Evolutionary conservation across 805 yeast genomes (phyloP).

Genomic region (Candida easanensis): DNA sequence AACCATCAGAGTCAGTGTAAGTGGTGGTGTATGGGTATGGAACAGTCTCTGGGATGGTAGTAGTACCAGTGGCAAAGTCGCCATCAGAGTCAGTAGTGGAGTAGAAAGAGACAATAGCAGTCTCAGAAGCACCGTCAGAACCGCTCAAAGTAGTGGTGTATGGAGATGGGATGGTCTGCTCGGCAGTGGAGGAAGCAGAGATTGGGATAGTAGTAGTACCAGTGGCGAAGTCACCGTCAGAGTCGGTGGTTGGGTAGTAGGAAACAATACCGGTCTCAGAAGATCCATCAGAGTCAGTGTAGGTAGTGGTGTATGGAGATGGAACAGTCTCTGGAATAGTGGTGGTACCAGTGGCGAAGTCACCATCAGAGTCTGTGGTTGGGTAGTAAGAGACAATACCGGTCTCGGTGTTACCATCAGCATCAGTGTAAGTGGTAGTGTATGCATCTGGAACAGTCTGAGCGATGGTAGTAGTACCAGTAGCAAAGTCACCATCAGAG

Average conservation of each 20-base stretch:
- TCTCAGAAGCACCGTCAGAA: not conserved
- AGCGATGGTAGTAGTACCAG: slow-evolving; percentile 3
- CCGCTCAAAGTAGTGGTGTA: not conserved
- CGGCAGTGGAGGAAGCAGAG: too few relatives aligned
- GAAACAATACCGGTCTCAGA: not conserved
- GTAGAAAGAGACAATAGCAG: slow-evolving; percentile 7
- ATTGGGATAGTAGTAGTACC: not conserved
- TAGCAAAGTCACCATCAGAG: slow-evolving; percentile 2
- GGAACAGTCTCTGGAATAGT: too few relatives aligned
- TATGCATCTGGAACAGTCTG: not conserved
- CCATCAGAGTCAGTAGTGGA: slow-evolving; percentile 8
- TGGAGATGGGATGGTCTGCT: not conserved
- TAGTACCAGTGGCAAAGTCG: slow-evolving; percentile 3
- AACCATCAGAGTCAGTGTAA: not conserved
- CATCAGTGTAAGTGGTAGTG: not conserved
- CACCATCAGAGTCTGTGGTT: not conserved
- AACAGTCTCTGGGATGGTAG: not conserved
- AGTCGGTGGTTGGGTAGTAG: not conserved
- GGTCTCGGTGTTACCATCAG: not conserved
- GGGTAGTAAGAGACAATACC: not conserved
- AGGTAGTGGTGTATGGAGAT: too few relatives aligned
- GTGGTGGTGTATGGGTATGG: not conserved
- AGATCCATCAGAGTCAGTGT: too few relatives aligned
- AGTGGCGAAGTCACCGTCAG: not conserved
- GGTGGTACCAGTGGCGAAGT: not conserved